Evolutionary conservation across 169 alveolate genomes (phyloP), one percentile per base, ranked within the genome.

Genomic region (Babesia bovis): DNA sequence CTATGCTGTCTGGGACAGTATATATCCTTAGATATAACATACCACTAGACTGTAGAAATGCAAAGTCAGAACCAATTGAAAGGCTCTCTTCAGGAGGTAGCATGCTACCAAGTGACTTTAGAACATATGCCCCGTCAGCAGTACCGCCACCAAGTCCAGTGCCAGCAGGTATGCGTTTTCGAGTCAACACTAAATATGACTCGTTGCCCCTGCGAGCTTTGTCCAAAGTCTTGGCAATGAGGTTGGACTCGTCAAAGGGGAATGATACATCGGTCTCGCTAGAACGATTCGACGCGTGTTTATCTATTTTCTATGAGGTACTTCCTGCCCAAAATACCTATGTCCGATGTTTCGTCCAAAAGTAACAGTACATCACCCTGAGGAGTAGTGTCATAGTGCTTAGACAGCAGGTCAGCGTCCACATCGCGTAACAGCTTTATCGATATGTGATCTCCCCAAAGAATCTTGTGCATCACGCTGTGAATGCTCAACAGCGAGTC

Each of bases 91-190:
- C 60, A 42, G 70, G 45, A 50, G 42, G 40, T 58, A 70, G 66
- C 17, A 17, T 45, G 28, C 40, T 59, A 41, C 66, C 52, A 32
- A 79, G 82, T 36, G 59, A 25, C 26, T 82, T 72, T 28, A 87
- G 56, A 41, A 84, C 60, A 15, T 73, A 47, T 21, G 91, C 93
- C 13, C 89, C 91, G 58, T 87, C 87, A 6, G 91, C 82, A 4
- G 93, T 79, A 3, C 93, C 93, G 19, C 93, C 93, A 12, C 93
- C 93, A 13, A 87, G 58, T n/a, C 93, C 93, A 25, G 91, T 58
- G 30, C 89, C 89, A 10, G 84, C 60, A 23, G 85, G 84, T 19
- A 73, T 72, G 12, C 79, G 63, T 44, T 87, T 87, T 55, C 72
- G 65, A 21, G 83, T 68, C 59, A 82, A 82, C 42, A 84, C 71